A percentile compares a stretch with the other conserved stretches of the same genome.
phyloP scores from a whole-genome alignment of 352 stramenopile species.

The Pythium guiyangense region DNA sequence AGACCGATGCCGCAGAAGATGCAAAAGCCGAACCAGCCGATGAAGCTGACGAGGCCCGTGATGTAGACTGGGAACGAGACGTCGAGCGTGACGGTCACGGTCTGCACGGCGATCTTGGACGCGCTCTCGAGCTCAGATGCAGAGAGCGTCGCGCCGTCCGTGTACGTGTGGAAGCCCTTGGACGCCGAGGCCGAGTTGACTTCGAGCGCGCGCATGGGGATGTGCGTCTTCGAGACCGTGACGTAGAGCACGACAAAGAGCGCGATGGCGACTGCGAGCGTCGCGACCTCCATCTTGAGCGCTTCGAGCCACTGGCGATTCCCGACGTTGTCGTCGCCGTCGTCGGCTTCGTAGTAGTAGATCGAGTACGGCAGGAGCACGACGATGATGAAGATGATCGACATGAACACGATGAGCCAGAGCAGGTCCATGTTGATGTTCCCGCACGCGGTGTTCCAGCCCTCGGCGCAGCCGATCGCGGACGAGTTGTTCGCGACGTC shows the following conservation, averaged over 20 bases:
- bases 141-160: constrained; percentile 49
- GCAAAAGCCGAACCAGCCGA: constrained; percentile 97
- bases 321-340: constrained; percentile 58
- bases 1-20: constrained; percentile 96
- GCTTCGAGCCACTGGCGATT: constrained; percentile 61
- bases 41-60: constrained; percentile 92
- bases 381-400: constrained; percentile 93
- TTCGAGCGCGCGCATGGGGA: constrained; percentile 62
- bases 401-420: constrained; percentile 95
- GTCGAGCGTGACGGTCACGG: constrained; percentile 52
- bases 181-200: constrained; percentile 42
- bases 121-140: constrained; percentile 34
- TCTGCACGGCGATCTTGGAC: constrained; percentile 33
- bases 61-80: constrained; percentile 87
- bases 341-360: constrained; percentile 97
- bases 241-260: constrained; percentile 72
- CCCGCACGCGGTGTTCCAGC: constrained; percentile 88
- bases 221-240: constrained; percentile 57
- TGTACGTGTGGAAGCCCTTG: constrained; percentile 56
- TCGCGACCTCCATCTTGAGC: constrained; percentile 70
- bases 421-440: constrained; percentile 95
- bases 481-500: constrained; percentile 94
- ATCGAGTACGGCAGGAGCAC: constrained; percentile 96
- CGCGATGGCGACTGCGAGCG: constrained; percentile 42
- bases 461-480: constrained; percentile 74